Evolutionary conservation across 2,329 filamentous ascomycete species (phyloP), one percentile per base, ranked within the genome.

Genomic region (Alternaria triticimaculans): DNA sequence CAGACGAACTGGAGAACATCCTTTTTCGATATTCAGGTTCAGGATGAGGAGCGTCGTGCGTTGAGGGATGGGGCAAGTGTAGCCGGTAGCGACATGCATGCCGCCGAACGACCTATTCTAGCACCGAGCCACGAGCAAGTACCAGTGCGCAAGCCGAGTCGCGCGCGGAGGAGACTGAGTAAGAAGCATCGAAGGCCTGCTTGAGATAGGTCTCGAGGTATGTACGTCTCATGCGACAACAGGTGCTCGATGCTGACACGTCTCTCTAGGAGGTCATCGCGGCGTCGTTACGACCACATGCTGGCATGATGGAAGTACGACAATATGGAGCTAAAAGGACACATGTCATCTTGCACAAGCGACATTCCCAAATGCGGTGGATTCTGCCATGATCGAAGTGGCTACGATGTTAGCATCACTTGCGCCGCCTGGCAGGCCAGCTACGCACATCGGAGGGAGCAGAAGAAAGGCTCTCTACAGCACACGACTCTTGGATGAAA

Each of bases 181-280:
- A 74, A 74, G 25, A 70, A 57, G 45, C 70, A 74, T 62, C 60
- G 68, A 6, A 69, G 62, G 44, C 67, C 70, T 46, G 58, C 57
- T 41, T 68, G 62, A 65, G 43, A 4, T 25, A n/a, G 9, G 2
- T 3, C 6, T 49, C 5, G 12, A 9, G 28, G 58, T 66, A 33
- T 51, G 54, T 63, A 6, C 25, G 33, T 20, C 23, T 6, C 6
- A 21, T 51, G 28, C 15, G 14, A n/a, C 8, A 12, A 4, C 18
- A 21, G 14, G 26, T 25, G 25, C 26, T 37, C 33, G 5, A 56
- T 46, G 49, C 58, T 54, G 49, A 60, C 12, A 45, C 11, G 18
- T 18, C 8, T 25, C 23, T 25, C 25, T 23, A 37, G 28, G 26
- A 53, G 18, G 10, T 23, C n/a, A 20, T 55, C 41, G 53, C 33